A percentile compares a stretch with the other conserved stretches of the same genome.
These are phyloP conservation scores for Apiosordaria backusii DNA, from an alignment of 495 filamentous ascomycete genomes.

Conservation along the genomic window DNA sequence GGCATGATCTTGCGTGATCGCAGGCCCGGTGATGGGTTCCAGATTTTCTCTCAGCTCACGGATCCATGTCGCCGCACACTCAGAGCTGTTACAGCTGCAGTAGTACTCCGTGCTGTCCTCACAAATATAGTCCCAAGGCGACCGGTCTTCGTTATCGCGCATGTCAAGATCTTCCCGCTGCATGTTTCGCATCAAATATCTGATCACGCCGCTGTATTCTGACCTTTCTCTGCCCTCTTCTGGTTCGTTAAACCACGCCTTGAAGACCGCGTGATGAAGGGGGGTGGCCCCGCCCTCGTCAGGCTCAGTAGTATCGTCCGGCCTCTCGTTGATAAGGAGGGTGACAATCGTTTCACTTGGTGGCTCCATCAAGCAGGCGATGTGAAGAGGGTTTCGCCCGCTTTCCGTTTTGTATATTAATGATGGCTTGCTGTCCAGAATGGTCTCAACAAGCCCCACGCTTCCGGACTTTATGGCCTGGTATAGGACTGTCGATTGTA, in stretches of 20 bases:
- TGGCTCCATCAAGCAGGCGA: neutral
- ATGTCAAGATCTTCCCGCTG: slow-evolving; percentile 13
- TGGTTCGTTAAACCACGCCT: neutral
- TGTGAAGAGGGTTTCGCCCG: slow-evolving; percentile 5
- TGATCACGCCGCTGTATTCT: slow-evolving; percentile 4
- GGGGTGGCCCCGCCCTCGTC: neutral
- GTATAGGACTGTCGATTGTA: neutral
- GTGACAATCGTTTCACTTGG: slow-evolving; percentile 14
- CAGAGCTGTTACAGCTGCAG: neutral
- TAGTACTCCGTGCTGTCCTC: neutral
- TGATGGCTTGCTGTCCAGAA: neutral
- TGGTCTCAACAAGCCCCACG: neutral
- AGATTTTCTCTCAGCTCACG: slow-evolving; percentile 11
- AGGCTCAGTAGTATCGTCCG: slow-evolving; percentile 1
- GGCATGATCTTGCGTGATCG: neutral
- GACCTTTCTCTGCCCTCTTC: neutral
- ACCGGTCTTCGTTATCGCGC: neutral
- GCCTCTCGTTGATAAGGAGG: slow-evolving; percentile 6
- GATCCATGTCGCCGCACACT: slow-evolving; percentile 13
- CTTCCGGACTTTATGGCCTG: neutral
- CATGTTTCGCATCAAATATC: slow-evolving; percentile 17
- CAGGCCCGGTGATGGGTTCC: slow-evolving; percentile 16
- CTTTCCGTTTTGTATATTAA: neutral
- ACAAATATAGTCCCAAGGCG: slow-evolving; percentile 13
- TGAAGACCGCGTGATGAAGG: neutral